Conservation (phyloP, 192 early-diverging fungal genomes). For the Gonapodya prolifera region DNA sequence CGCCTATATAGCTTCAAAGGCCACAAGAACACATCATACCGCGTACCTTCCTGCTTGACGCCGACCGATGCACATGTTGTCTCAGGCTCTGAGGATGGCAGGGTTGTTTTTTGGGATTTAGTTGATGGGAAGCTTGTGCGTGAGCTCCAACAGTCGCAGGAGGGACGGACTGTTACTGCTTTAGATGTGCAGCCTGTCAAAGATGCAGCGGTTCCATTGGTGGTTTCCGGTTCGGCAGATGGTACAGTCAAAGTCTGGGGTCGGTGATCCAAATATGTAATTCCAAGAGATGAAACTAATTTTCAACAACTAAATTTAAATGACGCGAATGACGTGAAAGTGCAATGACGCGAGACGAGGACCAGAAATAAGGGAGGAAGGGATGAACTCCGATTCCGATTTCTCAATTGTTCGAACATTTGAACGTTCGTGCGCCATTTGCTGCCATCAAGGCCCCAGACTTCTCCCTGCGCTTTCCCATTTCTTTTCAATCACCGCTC, state of each 20-base stretch:
- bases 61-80: slow-evolving; percentile 60
- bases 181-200: slow-evolving; percentile 46
- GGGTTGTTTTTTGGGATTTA: slow-evolving; percentile 76
- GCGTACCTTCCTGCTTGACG: slow-evolving; percentile 55
- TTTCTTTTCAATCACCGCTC: too few relatives aligned
- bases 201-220: slow-evolving; percentile 42
- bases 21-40: slow-evolving; percentile 68
- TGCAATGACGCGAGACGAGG: too few relatives aligned
- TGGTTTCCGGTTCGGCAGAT: slow-evolving; percentile 58
- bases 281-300: too few relatives aligned
- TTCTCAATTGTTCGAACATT: too few relatives aligned
- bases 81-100: slow-evolving; percentile 82
- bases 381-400: too few relatives aligned
- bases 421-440: too few relatives aligned
- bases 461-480: too few relatives aligned
- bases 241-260: slow-evolving; percentile 52
- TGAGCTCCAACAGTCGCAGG: slow-evolving; percentile 2
- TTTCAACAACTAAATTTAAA: too few relatives aligned
- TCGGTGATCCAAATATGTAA: too few relatives aligned
- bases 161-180: slow-evolving; percentile 32
- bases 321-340: too few relatives aligned
- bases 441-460: too few relatives aligned
- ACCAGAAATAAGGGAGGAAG: too few relatives aligned
- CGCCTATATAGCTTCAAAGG: slow-evolving; percentile 48
- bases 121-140: slow-evolving; percentile 30